Evolutionary conservation across 306 rosid species (phyloP), one percentile per base, ranked within the genome.

Genomic region (Lathyrus aphaca): DNA sequence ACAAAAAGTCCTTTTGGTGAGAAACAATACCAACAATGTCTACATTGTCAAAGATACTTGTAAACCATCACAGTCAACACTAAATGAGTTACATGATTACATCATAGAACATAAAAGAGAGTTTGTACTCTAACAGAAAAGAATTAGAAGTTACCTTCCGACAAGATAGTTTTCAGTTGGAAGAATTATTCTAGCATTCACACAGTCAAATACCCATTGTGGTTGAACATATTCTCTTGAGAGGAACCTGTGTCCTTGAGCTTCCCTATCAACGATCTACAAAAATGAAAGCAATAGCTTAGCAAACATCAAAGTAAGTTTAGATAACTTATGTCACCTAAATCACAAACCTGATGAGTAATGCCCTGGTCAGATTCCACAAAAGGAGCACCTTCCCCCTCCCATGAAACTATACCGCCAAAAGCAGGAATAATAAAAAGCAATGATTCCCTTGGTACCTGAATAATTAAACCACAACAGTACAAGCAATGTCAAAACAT

Each of bases 321-420:
- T 18, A 18, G 46, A 21, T 23, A 21, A 13, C 37, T 11, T 46
- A 17, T 48, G 64, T 17, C 40, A 69, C 37, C 51, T 55, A 27
- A 21, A 48, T 25, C 66, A 48, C 74, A 73, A 74, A 86, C 99
- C 96, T 94, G 96, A 79, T 94, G 88, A 42, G 95, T 86, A 74
- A 91, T 87, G 82, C 81, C 79, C 44, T 83, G 81, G n/a, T 94
- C 99, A 4, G 80, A 75, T 77, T 89, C 96, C 38, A 74, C 77
- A 70, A 84, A 94, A 50, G 99, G 99, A 58, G 92, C 92, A 4
- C 87, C 96, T 40, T 88, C 85, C 44, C 99, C 96, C 66, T 91
- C 95, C 99, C 99, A 91, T 40, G 97, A 94, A 72, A 94, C 95
- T 48, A 56, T 66, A 48, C 99, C 99, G 16, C 96, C 99, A 84